These are phyloP conservation scores for Singerocomus inundabilis DNA, from an alignment of 1,284 basidiomycete species.

Conservation along the genomic window DNA sequence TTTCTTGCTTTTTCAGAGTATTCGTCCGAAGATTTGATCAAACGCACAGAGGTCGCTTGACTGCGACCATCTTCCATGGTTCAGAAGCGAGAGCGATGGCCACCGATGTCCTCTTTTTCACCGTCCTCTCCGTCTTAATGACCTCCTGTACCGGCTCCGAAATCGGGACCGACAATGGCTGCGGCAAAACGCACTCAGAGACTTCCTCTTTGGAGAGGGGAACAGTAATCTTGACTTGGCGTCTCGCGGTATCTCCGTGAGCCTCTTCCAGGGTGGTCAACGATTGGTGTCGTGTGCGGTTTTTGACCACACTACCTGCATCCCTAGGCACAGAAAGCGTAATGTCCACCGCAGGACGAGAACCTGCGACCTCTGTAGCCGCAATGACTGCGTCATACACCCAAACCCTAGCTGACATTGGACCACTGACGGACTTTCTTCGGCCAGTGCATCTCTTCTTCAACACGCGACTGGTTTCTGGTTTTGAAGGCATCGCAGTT, in stretches of 20 bases:
- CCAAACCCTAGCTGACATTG: conserved; percentile 40
- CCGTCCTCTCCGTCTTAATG: not conserved
- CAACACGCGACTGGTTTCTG: conserved; percentile 38
- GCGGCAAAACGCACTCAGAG: not conserved
- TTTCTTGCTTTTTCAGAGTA: not conserved
- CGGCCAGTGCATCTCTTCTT: conserved; percentile 59
- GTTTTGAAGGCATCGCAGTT: not conserved
- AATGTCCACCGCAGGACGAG: conserved; percentile 22
- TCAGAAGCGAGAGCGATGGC: not conserved
- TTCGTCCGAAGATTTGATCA: conserved; percentile 1
- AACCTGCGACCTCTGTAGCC: conserved; percentile 35
- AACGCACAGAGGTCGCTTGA: conserved; percentile 22
- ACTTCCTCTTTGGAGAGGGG: conserved; percentile 10
- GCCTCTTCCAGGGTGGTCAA: conserved; percentile 20
- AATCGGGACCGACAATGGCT: not conserved
- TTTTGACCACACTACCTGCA: not conserved
- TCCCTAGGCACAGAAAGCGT: conserved; percentile 15
- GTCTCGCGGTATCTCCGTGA: conserved; percentile 6
- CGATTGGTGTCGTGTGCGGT: conserved; percentile 26
- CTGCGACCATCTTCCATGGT: conserved; percentile 8
- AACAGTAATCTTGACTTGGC: conserved; percentile 20
- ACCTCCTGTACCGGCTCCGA: not conserved
- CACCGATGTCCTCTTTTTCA: conserved; percentile 7
- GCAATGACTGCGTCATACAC: conserved; percentile 50
- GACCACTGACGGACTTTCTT: conserved; percentile 45